phyloP scores from a whole-genome alignment of 768 basidiomycete genomes.

The Agaricus bisporus region DNA sequence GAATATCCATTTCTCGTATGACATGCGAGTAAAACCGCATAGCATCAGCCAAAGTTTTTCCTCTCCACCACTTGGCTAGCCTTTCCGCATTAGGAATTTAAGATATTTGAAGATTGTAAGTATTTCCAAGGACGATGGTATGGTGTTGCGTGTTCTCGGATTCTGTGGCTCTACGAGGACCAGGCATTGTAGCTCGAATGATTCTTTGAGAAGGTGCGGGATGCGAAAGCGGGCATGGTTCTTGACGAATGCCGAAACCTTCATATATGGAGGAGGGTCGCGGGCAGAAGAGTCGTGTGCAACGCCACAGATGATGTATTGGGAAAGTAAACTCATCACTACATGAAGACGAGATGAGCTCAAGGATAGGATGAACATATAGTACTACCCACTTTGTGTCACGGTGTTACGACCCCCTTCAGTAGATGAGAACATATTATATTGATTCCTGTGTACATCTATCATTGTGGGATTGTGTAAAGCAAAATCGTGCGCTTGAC shows the following conservation, averaged over 20 bases:
- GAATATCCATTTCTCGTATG: neutral
- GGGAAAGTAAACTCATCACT: neutral
- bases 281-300: neutral
- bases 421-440: no score
- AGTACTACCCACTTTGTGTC: no score
- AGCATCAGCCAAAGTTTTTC: neutral
- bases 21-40: neutral
- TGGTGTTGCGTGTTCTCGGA: constrained; percentile 1
- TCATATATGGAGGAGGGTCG: neutral
- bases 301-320: neutral
- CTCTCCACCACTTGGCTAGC: neutral
- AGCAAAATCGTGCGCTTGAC: no score
- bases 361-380: no score
- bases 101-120: neutral
- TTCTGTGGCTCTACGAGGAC: neutral
- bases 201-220: constrained; percentile 12
- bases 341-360: no score
- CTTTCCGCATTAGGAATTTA: neutral
- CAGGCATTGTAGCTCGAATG: constrained; percentile 9
- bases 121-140: neutral
- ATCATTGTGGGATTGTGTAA: no score
- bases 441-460: no score
- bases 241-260: no score
- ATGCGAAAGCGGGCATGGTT: neutral
- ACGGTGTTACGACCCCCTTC: no score